phyloP scores from a whole-genome alignment of 345 rosid genomes.

The Cardamine chenopodiifolia region DNA sequence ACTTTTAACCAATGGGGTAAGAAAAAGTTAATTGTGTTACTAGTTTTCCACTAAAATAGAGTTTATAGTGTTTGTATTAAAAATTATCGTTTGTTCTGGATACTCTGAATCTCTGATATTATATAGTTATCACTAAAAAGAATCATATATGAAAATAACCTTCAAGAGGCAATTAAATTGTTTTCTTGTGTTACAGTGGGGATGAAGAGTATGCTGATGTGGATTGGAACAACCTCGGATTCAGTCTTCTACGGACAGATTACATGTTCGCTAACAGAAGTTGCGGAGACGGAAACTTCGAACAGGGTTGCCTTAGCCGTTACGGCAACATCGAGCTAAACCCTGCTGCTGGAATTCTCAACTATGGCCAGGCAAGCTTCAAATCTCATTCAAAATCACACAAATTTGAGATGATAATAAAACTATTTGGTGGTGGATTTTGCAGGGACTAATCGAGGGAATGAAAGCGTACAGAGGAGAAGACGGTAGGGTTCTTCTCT shows the following conservation, averaged over 20 bases:
- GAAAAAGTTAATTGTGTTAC: neutral
- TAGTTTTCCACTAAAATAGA: too few relatives aligned
- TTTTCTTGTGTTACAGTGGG: constrained; percentile 36
- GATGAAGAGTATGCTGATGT: constrained; percentile 66
- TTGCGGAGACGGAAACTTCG: constrained; percentile 49
- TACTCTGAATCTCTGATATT: too few relatives aligned
- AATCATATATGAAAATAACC: neutral
- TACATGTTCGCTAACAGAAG: constrained; percentile 69
- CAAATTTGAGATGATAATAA: neutral
- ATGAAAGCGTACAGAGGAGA: constrained; percentile 77
- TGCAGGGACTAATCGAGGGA: constrained; percentile 82
- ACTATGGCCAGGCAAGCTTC: constrained; percentile 84
- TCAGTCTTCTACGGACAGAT: constrained; percentile 62
- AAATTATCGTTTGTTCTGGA: too few relatives aligned
- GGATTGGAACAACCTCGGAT: constrained; percentile 87
- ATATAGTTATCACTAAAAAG: neutral
- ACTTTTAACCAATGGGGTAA: neutral
- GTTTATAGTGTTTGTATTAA: too few relatives aligned
- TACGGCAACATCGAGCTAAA: constrained; percentile 65
- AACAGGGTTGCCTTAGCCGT: constrained; percentile 53
- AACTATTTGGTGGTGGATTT: neutral
- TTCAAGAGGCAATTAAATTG: neutral
- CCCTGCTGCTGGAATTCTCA: constrained; percentile 82
- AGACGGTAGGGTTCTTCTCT: constrained; percentile 65
- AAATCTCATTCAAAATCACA: neutral